phyloP scores from a whole-genome alignment of 805 yeast species.

The Wickerhamiella shivajii region DNA sequence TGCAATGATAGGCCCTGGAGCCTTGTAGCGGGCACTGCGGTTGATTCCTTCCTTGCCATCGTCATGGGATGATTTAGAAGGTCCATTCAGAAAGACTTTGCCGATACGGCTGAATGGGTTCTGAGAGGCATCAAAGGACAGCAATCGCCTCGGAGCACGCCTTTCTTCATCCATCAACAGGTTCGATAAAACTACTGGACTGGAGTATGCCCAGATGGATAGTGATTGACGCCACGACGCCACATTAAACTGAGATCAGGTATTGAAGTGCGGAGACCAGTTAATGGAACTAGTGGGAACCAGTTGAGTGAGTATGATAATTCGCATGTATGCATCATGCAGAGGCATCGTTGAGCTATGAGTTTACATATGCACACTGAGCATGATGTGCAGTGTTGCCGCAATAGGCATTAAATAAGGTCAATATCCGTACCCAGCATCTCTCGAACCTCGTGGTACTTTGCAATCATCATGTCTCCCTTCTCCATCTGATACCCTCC shows the following conservation, averaged over 20 bases:
- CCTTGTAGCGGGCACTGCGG: slow-evolving; percentile 4
- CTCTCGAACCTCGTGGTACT: slow-evolving; percentile 38
- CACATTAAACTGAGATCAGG: too few relatives aligned
- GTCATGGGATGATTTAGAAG: not conserved
- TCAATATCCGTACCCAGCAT: slow-evolving; percentile 12
- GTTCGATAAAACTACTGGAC: not conserved
- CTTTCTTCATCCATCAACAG: slow-evolving; percentile 14
- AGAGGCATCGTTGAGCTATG: too few relatives aligned
- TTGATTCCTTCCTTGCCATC: not conserved
- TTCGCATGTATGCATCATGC: too few relatives aligned
- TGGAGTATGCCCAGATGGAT: not conserved
- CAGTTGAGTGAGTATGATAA: too few relatives aligned
- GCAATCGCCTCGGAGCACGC: slow-evolving; percentile 12
- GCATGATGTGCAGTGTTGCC: not conserved
- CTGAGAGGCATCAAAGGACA: slow-evolving; percentile 14
- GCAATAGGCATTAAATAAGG: slow-evolving; percentile 8
- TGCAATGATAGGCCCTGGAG: slow-evolving; percentile 16
- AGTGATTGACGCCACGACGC: too few relatives aligned
- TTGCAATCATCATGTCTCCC: slow-evolving; percentile 62
- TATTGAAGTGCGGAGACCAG: too few relatives aligned
- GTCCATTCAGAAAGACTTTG: slow-evolving; percentile 13
- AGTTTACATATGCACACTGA: too few relatives aligned
- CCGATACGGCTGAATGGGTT: slow-evolving; percentile 16
- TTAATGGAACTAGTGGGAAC: too few relatives aligned
- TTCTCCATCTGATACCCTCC: slow-evolving; percentile 35